Evolutionary conservation across 768 basidiomycete species (phyloP).

Genomic region (Suillus cothurnatus): DNA sequence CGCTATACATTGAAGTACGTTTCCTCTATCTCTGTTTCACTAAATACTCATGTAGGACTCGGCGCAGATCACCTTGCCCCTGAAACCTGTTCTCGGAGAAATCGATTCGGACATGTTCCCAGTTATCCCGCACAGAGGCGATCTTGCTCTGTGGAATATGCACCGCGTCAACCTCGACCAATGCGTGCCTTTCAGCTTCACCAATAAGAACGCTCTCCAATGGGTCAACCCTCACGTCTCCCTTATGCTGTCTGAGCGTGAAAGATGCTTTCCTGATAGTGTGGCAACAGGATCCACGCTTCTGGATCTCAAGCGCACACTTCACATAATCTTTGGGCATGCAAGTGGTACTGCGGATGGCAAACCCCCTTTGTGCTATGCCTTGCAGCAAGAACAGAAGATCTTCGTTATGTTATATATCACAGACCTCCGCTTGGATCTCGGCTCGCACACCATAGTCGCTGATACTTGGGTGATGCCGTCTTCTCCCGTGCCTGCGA

Average conservation of each 20-base stretch:
- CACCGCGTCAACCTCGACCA: conserved; percentile 42
- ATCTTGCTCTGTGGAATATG: conserved; percentile 35
- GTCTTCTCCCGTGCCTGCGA: neutral
- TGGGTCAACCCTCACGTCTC: conserved; percentile 39
- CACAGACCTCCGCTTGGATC: neutral
- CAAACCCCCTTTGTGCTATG: conserved; percentile 16
- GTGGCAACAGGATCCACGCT: conserved; percentile 18
- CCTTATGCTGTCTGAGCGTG: conserved; percentile 35
- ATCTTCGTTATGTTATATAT: neutral
- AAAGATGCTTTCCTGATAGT: conserved; percentile 25
- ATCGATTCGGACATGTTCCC: conserved; percentile 29
- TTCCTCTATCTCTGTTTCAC: neutral
- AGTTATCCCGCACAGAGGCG: conserved; percentile 17
- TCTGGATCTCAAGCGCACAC: conserved; percentile 33
- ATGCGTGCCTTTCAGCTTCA: conserved; percentile 34
- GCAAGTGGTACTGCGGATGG: conserved; percentile 25
- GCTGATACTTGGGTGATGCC: neutral
- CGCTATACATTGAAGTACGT: conserved; percentile 46
- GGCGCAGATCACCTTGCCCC: conserved; percentile 24
- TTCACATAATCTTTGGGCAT: conserved; percentile 30
- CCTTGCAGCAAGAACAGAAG: neutral
- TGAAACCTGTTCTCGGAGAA: conserved; percentile 17
- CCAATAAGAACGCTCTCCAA: conserved; percentile 10
- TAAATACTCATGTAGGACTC: neutral
- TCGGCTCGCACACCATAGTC: neutral